Percentiles rank a stretch among this genome's conserved stretches.
phyloP scores from a whole-genome alignment of 495 filamentous ascomycete genomes.

The Neurospora sp. region DNA sequence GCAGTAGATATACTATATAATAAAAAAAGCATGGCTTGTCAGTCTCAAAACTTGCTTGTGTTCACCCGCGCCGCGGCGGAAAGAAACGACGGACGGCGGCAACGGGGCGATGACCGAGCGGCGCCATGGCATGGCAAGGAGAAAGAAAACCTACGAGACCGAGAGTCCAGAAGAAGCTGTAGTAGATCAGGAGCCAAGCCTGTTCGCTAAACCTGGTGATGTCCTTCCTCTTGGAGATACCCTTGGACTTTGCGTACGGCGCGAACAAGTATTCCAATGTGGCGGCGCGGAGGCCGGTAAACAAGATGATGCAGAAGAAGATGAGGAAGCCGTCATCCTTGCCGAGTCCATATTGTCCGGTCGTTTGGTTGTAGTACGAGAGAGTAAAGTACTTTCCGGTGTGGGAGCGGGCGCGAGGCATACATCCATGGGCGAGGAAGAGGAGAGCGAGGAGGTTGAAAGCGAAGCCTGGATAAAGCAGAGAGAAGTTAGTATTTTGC shows the following conservation, averaged over 20 bases:
- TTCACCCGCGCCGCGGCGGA: neutral
- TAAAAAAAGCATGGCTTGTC: constrained; percentile 1
- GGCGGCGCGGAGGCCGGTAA: constrained; percentile 77
- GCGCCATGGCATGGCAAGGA: neutral
- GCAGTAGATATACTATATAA: constrained; percentile 63
- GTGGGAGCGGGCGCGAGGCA: constrained; percentile 66
- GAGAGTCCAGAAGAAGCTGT: constrained; percentile 63
- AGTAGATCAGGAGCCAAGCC: constrained; percentile 80
- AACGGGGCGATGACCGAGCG: neutral
- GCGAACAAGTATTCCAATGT: constrained; percentile 77
- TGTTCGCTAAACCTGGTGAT: constrained; percentile 82
- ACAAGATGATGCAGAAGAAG: constrained; percentile 65
- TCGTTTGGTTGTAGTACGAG: constrained; percentile 63
- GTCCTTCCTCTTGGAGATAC: constrained; percentile 63
- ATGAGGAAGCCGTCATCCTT: constrained; percentile 74
- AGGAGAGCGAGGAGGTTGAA: constrained; percentile 57
- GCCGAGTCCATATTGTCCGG: constrained; percentile 62
- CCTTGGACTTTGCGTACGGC: constrained; percentile 58
- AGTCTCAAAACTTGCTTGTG: constrained; percentile 5
- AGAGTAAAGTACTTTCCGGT: constrained; percentile 79
- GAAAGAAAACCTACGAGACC: constrained; percentile 59
- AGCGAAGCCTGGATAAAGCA: constrained; percentile 16
- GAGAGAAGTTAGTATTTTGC: neutral
- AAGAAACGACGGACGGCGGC: neutral
- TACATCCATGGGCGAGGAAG: constrained; percentile 63